Conservation (phyloP, 768 basidiomycete genomes). For the Suillus alpinus region DNA sequence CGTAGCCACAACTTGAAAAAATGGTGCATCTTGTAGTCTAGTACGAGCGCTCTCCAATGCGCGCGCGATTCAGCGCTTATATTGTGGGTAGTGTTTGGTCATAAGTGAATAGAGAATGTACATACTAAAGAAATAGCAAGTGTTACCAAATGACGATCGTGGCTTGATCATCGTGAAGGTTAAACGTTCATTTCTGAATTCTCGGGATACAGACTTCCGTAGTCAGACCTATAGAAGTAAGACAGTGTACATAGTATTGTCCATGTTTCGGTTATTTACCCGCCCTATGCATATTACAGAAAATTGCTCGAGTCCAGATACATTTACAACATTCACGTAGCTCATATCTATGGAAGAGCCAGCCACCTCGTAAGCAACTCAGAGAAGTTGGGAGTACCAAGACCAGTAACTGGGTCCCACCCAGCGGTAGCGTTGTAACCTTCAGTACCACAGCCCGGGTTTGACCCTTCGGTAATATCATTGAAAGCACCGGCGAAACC, state of each 20-base stretch:
- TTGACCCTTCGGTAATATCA: conserved; percentile 20
- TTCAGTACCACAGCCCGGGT: conserved; percentile 53
- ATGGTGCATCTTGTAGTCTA: background rate
- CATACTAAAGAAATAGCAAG: background rate
- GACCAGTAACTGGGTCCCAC: conserved; percentile 28
- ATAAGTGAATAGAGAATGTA: background rate
- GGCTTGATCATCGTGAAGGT: background rate
- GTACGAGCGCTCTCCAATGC: background rate
- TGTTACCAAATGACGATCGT: background rate
- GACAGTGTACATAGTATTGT: background rate
- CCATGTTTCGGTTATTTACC: background rate
- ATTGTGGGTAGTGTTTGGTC: background rate
- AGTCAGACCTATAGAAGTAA: background rate
- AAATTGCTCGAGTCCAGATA: background rate
- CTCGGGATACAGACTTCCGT: background rate
- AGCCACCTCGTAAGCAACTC: conserved; percentile 32
- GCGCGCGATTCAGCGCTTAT: background rate
- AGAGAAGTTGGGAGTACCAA: conserved; percentile 16
- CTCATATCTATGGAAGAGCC: conserved; percentile 16
- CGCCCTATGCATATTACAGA: background rate
- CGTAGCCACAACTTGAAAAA: background rate
- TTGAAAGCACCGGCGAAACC: conserved; percentile 17
- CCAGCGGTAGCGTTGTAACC: conserved; percentile 36
- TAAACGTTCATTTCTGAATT: background rate
- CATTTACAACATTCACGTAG: background rate